Base-by-base conservation (phyloP, 1,284 basidiomycete species). In the Boletus sp. region DNA sequence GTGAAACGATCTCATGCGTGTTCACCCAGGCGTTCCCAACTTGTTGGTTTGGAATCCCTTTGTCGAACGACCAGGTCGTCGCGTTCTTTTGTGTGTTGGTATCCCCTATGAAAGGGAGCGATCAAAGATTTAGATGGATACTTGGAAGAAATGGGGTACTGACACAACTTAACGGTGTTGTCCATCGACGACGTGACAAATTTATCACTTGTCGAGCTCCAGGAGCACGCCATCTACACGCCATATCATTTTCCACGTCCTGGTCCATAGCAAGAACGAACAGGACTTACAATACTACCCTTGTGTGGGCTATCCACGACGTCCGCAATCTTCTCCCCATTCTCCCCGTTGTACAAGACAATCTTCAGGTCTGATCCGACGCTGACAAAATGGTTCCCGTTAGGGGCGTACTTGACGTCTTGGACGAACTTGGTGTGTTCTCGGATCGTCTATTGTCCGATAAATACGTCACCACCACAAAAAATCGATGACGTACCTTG, bases 371-470 rank as follows among this genome's bases (percentile, higher is more conserved):
- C 97, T 6, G 94, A 93, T 31, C 95, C 97, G 19, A 94, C 95
- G 51, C 94, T 95, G 19, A 88, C 91, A 72, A 98, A 98, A 28
- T 88, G 79, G 52, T 90, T 85, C 6, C 95, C 95, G 37, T 88
- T 88, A 0, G 90, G 88, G 0, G 94, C 83, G 72, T 89, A 98
- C 58, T 87, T 85, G 27, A 98, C 87, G 62, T 98, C 94, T 74
- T 98, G 95, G 7, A 99, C 94, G 73, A 98, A 99, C 72, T 93
- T 93, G 5, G 90, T 91, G 75, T 99, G 97, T 1, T 90, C 92
- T 71, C 87, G 89, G 75, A 96, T 91, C n/a, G 87, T 88, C 88
- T 90, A 54, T 35, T 9, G 23, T 50, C 17, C 11, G 7, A 9
- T 38, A 27, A 9, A 30, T 23, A 31, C 10, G 44, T 28, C 25